Base-by-base conservation (phyloP, 208 protist genomes). In the Giardia duodenalis region DNA sequence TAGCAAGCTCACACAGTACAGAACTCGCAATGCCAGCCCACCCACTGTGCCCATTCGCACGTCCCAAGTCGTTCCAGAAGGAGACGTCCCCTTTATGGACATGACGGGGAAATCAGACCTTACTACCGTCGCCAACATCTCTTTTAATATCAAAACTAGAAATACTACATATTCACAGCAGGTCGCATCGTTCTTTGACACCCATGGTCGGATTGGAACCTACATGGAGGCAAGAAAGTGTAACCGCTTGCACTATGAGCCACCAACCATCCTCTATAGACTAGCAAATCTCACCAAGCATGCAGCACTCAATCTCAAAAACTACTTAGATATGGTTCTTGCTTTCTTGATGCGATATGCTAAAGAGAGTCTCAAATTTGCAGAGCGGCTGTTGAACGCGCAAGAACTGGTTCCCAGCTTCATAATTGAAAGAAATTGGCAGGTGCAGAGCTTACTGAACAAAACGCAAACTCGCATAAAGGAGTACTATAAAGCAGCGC, bases 401-500 rank as follows among this genome's bases (percentile, higher is more conserved):
- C 19, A 30, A 76, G 30, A 76, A 39, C 10, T 76, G 10, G 19
- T 76, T 39, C 57, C 57, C 10, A 30, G 19, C 19, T 30, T 39
- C 10, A 76, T 76, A 39, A 30, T 76, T 76, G 30, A 30, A 39
- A 39, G 19, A 76, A 76, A 76, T 30, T 76, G 57, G 57, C 57
- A 76, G 30, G 57, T 76, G 30, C 19, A 76, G 30, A 76, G 57
- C 30, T 10, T 30, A 39, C 10, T 76, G 19, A 76, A 76, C 57
- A 10, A 30, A 39, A 10, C 30, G 30, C 19, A 30, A 76, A 76
- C 57, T 76, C 57, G 57, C 19, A 76, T 76, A 10, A 39, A 10
- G 19, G 57, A 76, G 57, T 76, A 76, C 57, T 76, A 76, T 76
- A n/a, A n/a, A n/a, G n/a, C n/a, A n/a, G n/a, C n/a, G n/a, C n/a